These are phyloP conservation scores for Populus ilicifolia DNA, from an alignment of 345 rosid genomes.

Conservation along the genomic window DNA sequence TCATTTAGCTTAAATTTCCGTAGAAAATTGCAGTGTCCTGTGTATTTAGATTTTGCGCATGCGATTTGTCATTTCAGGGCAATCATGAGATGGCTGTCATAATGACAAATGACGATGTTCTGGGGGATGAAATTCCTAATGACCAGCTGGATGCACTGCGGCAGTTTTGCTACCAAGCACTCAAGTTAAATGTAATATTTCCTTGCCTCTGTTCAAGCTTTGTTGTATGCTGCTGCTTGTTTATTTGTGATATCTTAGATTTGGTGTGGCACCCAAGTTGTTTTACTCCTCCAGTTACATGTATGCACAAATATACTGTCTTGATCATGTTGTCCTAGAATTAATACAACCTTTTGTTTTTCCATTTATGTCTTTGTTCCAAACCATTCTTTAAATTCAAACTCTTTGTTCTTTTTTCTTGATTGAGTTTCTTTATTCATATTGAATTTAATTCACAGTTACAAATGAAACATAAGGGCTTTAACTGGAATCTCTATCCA, in stretches of 20 bases:
- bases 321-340: background rate
- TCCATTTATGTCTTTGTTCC: background rate
- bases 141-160: constrained; percentile 67
- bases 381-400: background rate
- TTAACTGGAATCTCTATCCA: too few relatives aligned
- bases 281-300: background rate
- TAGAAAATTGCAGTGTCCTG: background rate
- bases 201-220: background rate
- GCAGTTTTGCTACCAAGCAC: constrained; percentile 59
- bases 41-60: background rate
- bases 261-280: background rate
- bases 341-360: background rate
- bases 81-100: constrained; percentile 45
- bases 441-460: too few relatives aligned
- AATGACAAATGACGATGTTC: constrained; percentile 90
- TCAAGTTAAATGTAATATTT: constrained; percentile 57
- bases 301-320: background rate
- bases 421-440: background rate
- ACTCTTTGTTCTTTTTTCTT: too few relatives aligned
- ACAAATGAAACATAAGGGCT: too few relatives aligned
- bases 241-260: background rate
- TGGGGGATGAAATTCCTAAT: constrained; percentile 91
- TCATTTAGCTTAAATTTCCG: background rate
- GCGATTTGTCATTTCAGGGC: constrained; percentile 42
- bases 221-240: background rate